These are phyloP conservation scores for Thyridium curvatum DNA, from an alignment of 2,329 filamentous ascomycete species.

Conservation along the genomic window DNA sequence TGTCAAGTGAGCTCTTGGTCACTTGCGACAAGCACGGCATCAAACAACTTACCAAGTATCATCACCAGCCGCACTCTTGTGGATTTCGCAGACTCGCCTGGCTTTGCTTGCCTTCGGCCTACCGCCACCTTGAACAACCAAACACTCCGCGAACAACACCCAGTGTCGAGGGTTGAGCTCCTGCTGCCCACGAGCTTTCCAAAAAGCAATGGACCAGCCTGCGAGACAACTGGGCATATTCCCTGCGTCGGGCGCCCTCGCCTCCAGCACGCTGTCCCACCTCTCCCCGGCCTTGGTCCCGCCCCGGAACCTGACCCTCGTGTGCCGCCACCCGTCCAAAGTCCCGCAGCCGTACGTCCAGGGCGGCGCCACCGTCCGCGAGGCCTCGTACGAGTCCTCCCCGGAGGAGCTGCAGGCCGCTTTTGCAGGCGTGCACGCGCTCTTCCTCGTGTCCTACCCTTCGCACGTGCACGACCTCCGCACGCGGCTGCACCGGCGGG, in stretches of 20 bases:
- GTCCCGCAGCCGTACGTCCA: slow-evolving; percentile 27
- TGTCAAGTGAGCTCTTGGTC: too few species aligned
- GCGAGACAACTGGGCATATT: slow-evolving; percentile 35
- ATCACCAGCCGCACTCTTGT: too few species aligned
- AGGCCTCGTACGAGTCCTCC: slow-evolving; percentile 42
- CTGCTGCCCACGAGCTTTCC: too few species aligned
- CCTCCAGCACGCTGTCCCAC: slow-evolving; percentile 41
- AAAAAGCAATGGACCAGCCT: too few species aligned
- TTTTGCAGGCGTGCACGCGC: slow-evolving; percentile 40
- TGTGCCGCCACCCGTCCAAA: slow-evolving; percentile 37
- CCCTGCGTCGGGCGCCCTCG: slow-evolving; percentile 46
- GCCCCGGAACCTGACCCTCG: slow-evolving; percentile 37
- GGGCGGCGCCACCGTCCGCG: slow-evolving; percentile 40
- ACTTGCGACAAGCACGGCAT: too few species aligned
- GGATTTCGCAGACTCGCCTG: too few species aligned
- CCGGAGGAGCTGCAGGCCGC: slow-evolving; percentile 34
- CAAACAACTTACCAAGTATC: too few species aligned
- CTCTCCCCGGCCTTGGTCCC: slow-evolving; percentile 33
- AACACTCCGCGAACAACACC: too few species aligned
- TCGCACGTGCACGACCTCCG: slow-evolving; percentile 40
- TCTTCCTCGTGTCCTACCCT: slow-evolving; percentile 51
- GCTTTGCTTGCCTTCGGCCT: too few species aligned
- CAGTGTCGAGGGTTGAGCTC: too few species aligned
- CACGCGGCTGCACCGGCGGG: slow-evolving; percentile 25
- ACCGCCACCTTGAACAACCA: too few species aligned